Evolutionary conservation across 495 filamentous ascomycete species (phyloP), one percentile per base, ranked within the genome.

Genomic region (Aspergillus ellipticus): DNA sequence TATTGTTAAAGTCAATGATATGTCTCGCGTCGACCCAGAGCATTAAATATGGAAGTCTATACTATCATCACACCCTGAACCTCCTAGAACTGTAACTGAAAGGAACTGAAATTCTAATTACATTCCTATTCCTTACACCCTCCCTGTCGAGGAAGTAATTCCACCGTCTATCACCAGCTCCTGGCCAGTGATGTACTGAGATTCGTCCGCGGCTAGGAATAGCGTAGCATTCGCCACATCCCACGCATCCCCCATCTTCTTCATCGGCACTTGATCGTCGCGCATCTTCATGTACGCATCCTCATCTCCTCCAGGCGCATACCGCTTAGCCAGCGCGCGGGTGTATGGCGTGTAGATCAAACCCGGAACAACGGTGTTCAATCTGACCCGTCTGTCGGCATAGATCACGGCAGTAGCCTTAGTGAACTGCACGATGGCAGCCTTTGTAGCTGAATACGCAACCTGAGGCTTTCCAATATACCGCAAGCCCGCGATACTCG

Each of bases 131-230:
- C n/a, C n/a, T n/a, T 37, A 63, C 9, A 55, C 26, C 13, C 61
- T 43, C 6, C 67, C 67, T 0, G 67, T 70, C 2, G 67, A 72
- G 4, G 58, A 58, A n/a, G 65, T 71, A 21, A 73, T 68, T 4
- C 78, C 82, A 6, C 83, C 82, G 72, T 84, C 80, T 1, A 85
- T 75, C 1, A 83, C 68, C 8, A 84, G 61, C 56, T 82, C 71
- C 56, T 77, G 70, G 0, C 82, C 80, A 1, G 80, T 83, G 20
- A 82, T 74, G 65, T 80, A 84, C 13, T 55, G 53, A 4, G 80
- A 73, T 49, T 80, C 79, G 48, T 77, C 73, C 26, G 71, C 71
- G 0, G 70, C 77, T 10, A 84, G 63, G 55, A 82, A 85, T 35
- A 80, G 54, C 1, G 73, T 75, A 0, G 76, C 73, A 63, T 77